Evolutionary conservation across 257 asterid species (phyloP).

Genomic region (Agastache rugosa): DNA sequence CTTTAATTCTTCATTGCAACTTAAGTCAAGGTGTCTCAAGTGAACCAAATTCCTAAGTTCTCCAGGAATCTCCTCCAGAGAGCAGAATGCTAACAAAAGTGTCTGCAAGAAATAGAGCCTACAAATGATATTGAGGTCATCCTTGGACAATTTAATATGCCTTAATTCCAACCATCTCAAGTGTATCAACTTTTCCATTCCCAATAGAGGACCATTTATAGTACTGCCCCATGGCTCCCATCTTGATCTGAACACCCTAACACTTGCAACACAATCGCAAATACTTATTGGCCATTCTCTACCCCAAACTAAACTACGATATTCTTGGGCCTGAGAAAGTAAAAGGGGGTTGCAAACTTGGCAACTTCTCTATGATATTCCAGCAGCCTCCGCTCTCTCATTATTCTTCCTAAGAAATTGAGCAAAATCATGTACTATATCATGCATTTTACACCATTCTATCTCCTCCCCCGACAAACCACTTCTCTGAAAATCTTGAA

Average conservation of each 20-base stretch:
- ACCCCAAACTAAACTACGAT: background rate
- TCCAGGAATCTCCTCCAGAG: slow-evolving; percentile 3
- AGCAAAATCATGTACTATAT: slow-evolving; percentile 14
- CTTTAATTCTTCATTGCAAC: no score
- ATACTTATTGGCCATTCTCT: no score
- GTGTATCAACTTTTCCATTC: slow-evolving; percentile 35
- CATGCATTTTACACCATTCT: background rate
- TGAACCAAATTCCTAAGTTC: no score
- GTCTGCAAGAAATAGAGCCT: slow-evolving; percentile 17
- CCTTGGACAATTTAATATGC: background rate
- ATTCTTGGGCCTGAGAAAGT: background rate
- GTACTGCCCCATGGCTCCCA: background rate
- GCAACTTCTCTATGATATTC: background rate
- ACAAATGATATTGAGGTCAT: background rate
- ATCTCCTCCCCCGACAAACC: background rate
- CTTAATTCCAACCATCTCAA: slow-evolving; percentile 37
- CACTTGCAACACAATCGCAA: background rate
- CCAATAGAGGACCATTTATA: slow-evolving; percentile 26
- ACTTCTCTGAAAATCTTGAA: background rate
- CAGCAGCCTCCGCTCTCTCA: background rate
- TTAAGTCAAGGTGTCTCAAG: no score
- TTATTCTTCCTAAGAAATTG: background rate
- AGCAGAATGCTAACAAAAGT: background rate
- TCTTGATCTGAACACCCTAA: background rate
- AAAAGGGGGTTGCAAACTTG: background rate